Conservation (phyloP, 352 stramenopile genomes). For the Globisporangium abappressorium region DNA sequence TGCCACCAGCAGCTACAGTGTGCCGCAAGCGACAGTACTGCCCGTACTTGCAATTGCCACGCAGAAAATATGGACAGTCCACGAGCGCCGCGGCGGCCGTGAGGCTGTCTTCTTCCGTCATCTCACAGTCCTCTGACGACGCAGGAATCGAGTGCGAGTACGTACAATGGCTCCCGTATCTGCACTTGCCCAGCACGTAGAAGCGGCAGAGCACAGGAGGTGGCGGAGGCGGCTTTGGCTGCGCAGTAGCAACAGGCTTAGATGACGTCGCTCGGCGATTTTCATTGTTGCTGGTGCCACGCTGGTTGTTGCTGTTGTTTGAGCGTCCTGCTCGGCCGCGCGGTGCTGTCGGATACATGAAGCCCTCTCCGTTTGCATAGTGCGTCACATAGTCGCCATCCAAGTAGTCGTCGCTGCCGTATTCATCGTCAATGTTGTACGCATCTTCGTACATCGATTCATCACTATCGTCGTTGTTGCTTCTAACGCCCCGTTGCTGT, state of each 20-base stretch:
- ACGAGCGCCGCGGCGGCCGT: conserved; percentile 54
- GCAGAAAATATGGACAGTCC: conserved; percentile 73
- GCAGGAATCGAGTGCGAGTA: conserved; percentile 59
- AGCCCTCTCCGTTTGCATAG: neutral
- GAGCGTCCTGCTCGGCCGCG: neutral
- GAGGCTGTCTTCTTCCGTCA: conserved; percentile 33
- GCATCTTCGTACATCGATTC: conserved; percentile 6
- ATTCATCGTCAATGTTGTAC: conserved; percentile 12
- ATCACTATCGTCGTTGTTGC: neutral
- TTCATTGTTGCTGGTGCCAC: neutral
- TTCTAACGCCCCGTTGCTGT: neutral
- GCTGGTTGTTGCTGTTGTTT: neutral
- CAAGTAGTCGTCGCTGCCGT: conserved; percentile 11
- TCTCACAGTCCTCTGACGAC: conserved; percentile 25
- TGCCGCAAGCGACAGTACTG: conserved; percentile 64
- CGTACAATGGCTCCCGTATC: conserved; percentile 67
- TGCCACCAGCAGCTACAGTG: conserved; percentile 3
- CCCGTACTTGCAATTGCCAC: conserved; percentile 76
- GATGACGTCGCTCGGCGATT: neutral
- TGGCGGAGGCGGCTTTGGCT: conserved; percentile 18
- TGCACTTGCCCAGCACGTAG: conserved; percentile 75
- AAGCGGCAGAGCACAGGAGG: conserved; percentile 59
- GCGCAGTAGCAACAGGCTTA: neutral
- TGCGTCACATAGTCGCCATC: conserved; percentile 11
- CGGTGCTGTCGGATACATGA: neutral